Percentiles rank a stretch among this genome's conserved stretches.
phyloP scores from a whole-genome alignment of 768 basidiomycete species.

The Scleroderma bovista region DNA sequence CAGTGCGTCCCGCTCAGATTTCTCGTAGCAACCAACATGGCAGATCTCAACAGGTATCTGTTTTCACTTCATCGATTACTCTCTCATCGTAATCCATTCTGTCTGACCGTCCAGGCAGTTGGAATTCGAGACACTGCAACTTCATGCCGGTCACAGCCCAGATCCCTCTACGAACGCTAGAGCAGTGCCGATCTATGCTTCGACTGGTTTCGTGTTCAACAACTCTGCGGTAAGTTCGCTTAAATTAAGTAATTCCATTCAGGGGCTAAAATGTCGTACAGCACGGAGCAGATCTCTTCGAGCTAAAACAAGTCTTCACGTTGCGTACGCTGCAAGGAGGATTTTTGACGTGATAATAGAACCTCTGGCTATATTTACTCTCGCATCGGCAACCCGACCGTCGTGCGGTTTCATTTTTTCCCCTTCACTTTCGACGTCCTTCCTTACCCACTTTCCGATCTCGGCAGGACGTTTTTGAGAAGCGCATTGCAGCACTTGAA shows the following conservation, averaged over 20 bases:
- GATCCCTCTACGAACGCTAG: constrained; percentile 53
- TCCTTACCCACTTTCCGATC: background rate
- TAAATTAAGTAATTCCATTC: background rate
- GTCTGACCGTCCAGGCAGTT: constrained; percentile 25
- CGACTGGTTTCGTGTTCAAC: constrained; percentile 53
- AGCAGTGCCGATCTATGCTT: constrained; percentile 59
- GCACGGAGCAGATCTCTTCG: constrained; percentile 54
- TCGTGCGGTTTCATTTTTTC: constrained; percentile 33
- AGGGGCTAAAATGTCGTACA: constrained; percentile 12
- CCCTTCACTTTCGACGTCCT: background rate
- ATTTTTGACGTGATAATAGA: constrained; percentile 14
- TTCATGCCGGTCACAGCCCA: constrained; percentile 54
- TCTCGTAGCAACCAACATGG: constrained; percentile 8
- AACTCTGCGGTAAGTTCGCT: constrained; percentile 37
- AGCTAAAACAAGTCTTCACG: constrained; percentile 28
- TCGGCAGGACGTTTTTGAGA: constrained; percentile 58
- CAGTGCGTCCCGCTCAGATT: too few species aligned
- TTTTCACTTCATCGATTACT: too few species aligned
- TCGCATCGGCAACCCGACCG: constrained; percentile 52
- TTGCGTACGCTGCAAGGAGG: background rate
- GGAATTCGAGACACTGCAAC: constrained; percentile 58
- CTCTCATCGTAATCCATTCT: too few species aligned
- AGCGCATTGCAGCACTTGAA: constrained; percentile 58
- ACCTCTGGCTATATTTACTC: constrained; percentile 47
- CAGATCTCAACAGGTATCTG: constrained; percentile 17